These are phyloP conservation scores for Wallacemonas collosoma DNA, from an alignment of 208 protist genomes.

Conservation along the genomic window DNA sequence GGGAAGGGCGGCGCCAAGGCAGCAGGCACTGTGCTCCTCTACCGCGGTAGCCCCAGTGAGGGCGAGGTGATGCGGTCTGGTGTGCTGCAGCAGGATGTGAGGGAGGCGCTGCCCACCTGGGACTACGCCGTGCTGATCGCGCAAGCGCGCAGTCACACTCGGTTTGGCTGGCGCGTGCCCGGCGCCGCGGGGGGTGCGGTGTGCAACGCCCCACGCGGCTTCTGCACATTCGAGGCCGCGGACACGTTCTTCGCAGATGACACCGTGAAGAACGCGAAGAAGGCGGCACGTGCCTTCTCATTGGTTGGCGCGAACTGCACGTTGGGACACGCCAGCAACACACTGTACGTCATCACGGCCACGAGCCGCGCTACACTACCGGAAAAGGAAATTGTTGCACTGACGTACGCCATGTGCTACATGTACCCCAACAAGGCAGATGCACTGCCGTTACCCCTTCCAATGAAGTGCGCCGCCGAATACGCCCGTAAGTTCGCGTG, in stretches of 20 bases:
- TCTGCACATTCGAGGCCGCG: constrained; percentile 30
- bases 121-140: constrained; percentile 44
- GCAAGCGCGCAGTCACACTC: constrained; percentile 51
- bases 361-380: neutral
- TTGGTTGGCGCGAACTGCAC: constrained; percentile 52
- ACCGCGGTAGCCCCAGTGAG: constrained; percentile 50
- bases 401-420: constrained; percentile 59
- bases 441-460: constrained; percentile 55
- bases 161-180: constrained; percentile 32
- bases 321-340: constrained; percentile 51
- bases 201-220: constrained; percentile 61
- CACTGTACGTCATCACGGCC: constrained; percentile 43
- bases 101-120: constrained; percentile 33
- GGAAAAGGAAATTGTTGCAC: constrained; percentile 29
- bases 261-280: constrained; percentile 12
- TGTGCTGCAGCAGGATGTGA: constrained; percentile 27
- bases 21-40: constrained; percentile 37
- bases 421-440: constrained; percentile 75
- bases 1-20: constrained; percentile 10
- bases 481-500: constrained; percentile 53
- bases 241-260: constrained; percentile 24
- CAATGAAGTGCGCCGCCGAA: constrained; percentile 61
- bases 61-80: constrained; percentile 40
- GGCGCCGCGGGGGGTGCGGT: constrained; percentile 5
- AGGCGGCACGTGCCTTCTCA: constrained; percentile 39